Evolutionary conservation across 306 rosid species (phyloP), one percentile per base, ranked within the genome.

Genomic region (Boehmeria nivea): DNA sequence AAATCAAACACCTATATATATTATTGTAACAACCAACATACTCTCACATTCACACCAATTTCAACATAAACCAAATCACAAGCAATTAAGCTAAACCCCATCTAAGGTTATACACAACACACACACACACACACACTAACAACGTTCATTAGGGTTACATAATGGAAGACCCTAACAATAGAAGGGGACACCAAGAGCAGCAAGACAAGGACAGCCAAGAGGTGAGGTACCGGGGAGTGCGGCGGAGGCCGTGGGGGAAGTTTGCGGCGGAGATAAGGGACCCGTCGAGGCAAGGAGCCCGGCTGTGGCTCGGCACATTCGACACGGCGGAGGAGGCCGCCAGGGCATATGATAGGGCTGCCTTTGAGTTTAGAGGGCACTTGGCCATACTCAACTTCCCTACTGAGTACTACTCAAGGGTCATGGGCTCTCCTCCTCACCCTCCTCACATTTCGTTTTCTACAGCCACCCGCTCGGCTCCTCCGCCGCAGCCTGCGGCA

Each of bases 281-380:
- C 54, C 88, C 95, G 0, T 50, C 88, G 0, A 83, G 68, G 74
- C 88, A 81, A 54, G 91, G 91, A 25, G 79, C 91, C n/a, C 73
- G 91, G 60, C 42, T 54, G 40, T 87, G 95, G 91, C 63, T 87
- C n/a, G 95, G 95, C 18, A 87, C 95, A 15, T 83, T 83, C 37
- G 91, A 87, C 51, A 83, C 91, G 0, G 95, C 91, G 2, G 95
- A 87, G 51, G 86, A 83, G 37, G 95, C 91, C 8, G 95, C 95
- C 1, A 52, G 91, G 43, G 95, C 95, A 40, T 87, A 87, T 58
- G 95, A 87, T 60, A 50, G 81, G n/a, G 91, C 95, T 28, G 91
- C 95, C 2, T 87, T 78, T 48, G 70, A 78, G 58, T 54, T 87
- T 46, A 76, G 91, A 71, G 91, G 88, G 28, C 95, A 83, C 55